A percentile compares a stretch with the other conserved stretches of the same genome.
phyloP scores from a whole-genome alignment of 2,329 filamentous ascomycete species.

The Tolypocladium inflatum region DNA sequence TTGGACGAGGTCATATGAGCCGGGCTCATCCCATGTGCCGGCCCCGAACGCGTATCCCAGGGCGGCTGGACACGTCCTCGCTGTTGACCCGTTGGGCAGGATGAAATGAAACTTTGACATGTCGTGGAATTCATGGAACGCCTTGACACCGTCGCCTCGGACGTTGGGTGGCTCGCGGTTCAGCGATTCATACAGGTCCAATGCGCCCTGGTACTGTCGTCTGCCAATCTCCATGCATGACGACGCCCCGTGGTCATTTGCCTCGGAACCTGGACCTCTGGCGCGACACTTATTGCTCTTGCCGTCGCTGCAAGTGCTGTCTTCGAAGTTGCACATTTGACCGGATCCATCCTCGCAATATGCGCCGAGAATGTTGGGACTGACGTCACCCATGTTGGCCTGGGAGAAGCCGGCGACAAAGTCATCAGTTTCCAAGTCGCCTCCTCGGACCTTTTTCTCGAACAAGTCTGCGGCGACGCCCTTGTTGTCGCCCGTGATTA shows the following conservation, averaged over 20 bases:
- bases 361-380: constrained; percentile 77
- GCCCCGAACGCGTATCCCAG: constrained; percentile 85
- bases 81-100: constrained; percentile 60
- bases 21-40: constrained; percentile 82
- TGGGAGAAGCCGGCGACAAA: constrained; percentile 92
- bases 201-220: constrained; percentile 54
- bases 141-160: constrained; percentile 56
- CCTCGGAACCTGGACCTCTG: constrained; percentile 56
- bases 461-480: constrained; percentile 79
- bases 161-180: constrained; percentile 37
- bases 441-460: constrained; percentile 56
- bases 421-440: constrained; percentile 45
- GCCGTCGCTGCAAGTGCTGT: constrained; percentile 69
- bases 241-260: constrained; percentile 60
- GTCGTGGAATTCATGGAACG: constrained; percentile 74
- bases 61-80: constrained; percentile 72
- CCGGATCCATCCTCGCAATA: constrained; percentile 82
- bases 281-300: constrained; percentile 60
- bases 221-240: constrained; percentile 69
- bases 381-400: constrained; percentile 83
- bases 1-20: constrained; percentile 84
- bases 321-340: constrained; percentile 61
- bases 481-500: constrained; percentile 87
- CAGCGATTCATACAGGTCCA: constrained; percentile 39
- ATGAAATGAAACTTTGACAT: constrained; percentile 65